phyloP scores from a whole-genome alignment of 345 rosid genomes.

The Eutrema heterophyllum region DNA sequence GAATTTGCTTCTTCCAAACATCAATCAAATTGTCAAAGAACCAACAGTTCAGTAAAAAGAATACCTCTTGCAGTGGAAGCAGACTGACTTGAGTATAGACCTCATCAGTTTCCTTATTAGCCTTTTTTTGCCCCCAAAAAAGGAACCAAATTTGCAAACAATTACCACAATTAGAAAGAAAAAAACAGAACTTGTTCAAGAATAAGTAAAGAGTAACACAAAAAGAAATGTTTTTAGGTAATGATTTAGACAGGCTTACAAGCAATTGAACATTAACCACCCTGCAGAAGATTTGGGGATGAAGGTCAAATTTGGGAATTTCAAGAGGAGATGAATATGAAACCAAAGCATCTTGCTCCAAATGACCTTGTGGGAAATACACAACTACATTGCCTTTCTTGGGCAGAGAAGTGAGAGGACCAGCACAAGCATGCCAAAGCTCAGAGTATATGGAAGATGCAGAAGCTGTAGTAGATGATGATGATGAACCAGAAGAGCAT shows the following conservation, averaged over 20 bases:
- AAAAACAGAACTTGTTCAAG: slow-evolving; percentile 19
- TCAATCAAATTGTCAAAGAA: background rate
- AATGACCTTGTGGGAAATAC: slow-evolving; percentile 86
- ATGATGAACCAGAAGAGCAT: slow-evolving; percentile 54
- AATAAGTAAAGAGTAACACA: slow-evolving; percentile 8
- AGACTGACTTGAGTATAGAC: slow-evolving; percentile 73
- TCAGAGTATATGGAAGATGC: slow-evolving; percentile 67
- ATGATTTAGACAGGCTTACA: slow-evolving; percentile 42
- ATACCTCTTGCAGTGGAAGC: slow-evolving; percentile 77
- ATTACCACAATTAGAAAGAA: slow-evolving; percentile 13
- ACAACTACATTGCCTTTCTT: slow-evolving; percentile 75
- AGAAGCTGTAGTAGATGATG: slow-evolving; percentile 45
- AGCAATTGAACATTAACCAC: slow-evolving; percentile 64
- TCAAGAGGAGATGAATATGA: slow-evolving; percentile 47
- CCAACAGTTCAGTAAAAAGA: background rate
- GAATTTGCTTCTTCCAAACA: slow-evolving; percentile 5
- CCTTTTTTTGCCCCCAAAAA: slow-evolving; percentile 35
- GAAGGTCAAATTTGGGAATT: slow-evolving; percentile 50
- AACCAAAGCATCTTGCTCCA: slow-evolving; percentile 48
- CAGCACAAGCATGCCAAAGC: slow-evolving; percentile 96
- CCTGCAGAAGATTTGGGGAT: slow-evolving; percentile 68
- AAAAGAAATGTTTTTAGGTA: background rate
- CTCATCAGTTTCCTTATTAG: slow-evolving; percentile 85
- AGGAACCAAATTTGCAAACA: slow-evolving; percentile 8
- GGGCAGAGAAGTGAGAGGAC: slow-evolving; percentile 75